Percentiles rank a stretch among this genome's conserved stretches.
phyloP scores from a whole-genome alignment of 306 rosid species.

The Amphicarpaea edgeworthii region DNA sequence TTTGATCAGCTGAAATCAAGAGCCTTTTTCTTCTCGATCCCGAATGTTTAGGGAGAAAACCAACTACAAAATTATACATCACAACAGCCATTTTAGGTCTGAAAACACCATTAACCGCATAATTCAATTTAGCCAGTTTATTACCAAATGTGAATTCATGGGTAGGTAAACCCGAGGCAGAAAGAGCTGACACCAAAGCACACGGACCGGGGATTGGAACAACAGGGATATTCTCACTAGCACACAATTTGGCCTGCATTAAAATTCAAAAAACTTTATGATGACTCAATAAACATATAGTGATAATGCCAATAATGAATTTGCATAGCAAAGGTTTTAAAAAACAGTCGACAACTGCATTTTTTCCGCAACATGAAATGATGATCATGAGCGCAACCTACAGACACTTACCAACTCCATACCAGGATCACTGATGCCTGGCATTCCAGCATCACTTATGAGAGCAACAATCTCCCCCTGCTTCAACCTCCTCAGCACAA shows the following conservation, averaged over 20 bases:
- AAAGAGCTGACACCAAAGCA: slow-evolving; percentile 89
- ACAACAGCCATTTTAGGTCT: slow-evolving; percentile 23
- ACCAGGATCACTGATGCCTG: slow-evolving; percentile 96
- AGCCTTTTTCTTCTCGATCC: slow-evolving; percentile 84
- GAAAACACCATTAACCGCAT: slow-evolving; percentile 22
- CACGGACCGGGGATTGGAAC: slow-evolving; percentile 94
- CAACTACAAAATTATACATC: slow-evolving; percentile 58
- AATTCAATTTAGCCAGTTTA: slow-evolving; percentile 31
- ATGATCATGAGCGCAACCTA: no score
- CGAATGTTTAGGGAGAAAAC: slow-evolving; percentile 84
- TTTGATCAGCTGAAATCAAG: slow-evolving; percentile 74
- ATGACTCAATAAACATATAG: no score
- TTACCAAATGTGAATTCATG: slow-evolving; percentile 89
- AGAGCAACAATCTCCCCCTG: slow-evolving; percentile 89
- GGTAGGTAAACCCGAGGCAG: slow-evolving; percentile 86
- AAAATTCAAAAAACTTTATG: no score
- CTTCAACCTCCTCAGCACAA: slow-evolving; percentile 84
- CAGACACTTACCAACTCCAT: slow-evolving; percentile 80
- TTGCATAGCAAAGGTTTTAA: no score
- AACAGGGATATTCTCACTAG: slow-evolving; percentile 72
- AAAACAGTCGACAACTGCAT: no score
- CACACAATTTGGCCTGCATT: slow-evolving; percentile 86
- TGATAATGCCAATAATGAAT: neutral
- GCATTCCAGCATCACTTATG: slow-evolving; percentile 91
- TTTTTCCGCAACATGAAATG: no score